Conservation (phyloP, 75 land plant genomes). For the Isoetes taiwanensis region DNA sequence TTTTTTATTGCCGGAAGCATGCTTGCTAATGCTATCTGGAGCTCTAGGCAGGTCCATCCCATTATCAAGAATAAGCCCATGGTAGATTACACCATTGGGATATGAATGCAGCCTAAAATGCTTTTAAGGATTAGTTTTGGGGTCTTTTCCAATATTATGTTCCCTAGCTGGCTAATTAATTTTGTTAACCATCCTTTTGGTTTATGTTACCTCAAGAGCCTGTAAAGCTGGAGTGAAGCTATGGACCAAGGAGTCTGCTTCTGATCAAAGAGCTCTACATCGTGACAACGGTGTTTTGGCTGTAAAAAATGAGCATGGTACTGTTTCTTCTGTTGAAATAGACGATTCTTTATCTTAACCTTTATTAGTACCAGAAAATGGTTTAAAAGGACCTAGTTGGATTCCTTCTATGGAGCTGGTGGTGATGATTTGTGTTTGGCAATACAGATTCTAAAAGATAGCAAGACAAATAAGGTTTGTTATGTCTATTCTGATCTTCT, state of each 20-base stretch:
- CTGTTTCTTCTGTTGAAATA: not conserved
- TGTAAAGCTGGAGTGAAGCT: not conserved
- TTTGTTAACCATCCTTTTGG: not conserved
- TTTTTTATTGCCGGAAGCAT: not conserved
- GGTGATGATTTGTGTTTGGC: not conserved
- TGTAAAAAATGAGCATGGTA: not conserved
- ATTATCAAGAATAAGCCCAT: not conserved
- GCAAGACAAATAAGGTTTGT: constrained; percentile 5
- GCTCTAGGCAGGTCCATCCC: not conserved
- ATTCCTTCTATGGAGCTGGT: not conserved
- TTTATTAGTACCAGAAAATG: too few relatives aligned
- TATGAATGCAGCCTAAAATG: constrained; percentile 1
- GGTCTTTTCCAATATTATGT: not conserved
- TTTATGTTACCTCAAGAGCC: not conserved
- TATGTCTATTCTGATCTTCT: not conserved
- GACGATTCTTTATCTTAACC: too few relatives aligned
- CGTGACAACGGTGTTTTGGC: not conserved
- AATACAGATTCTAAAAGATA: not conserved
- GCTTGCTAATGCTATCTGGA: constrained; percentile 1
- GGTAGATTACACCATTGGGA: not conserved
- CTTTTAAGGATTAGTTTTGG: constrained; percentile 1
- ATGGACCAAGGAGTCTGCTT: not conserved
- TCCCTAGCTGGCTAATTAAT: not conserved
- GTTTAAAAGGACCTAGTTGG: too few relatives aligned
- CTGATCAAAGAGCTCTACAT: not conserved